Evolutionary conservation across 306 rosid species (phyloP), one percentile per base, ranked within the genome.

Genomic region (Dryas alaskensis): DNA sequence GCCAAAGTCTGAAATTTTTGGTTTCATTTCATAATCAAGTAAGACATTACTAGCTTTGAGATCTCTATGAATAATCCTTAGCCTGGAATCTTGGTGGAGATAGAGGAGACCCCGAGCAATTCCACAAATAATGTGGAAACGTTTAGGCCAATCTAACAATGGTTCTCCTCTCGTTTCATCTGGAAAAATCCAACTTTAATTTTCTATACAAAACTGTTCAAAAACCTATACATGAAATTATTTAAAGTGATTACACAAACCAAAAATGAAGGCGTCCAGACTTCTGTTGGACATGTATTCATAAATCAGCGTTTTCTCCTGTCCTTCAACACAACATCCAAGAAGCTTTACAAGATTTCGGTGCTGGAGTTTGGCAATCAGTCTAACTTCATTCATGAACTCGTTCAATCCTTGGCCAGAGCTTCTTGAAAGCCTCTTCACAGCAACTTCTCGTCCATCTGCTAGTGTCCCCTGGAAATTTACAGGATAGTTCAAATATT

Each of bases 361-460:
- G 42, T 90, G 96, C 65, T 88, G 91, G 79, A 90, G 96, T 27
- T 90, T 85, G 4, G 88, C 87, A 8, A 90, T 84, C 58, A 83
- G 75, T 52, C 9, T 50, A 9, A 88, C 87, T 86, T 90, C 93
- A 52, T 88, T 88, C 72, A 77, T 81, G 82, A 88, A 88, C 76
- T 89, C 91, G 0, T 81, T 49, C 0, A 81, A 52, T 37, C 92
- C 92, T 83, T 91, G 97, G 51, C 88, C 86, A 0, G 89, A 85
- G 7, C 76, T 47, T 5, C 31, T 76, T 48, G 89, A 73, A 47
- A 87, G 90, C 43, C 92, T 63, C 76, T 91, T 91, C 39, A 89
- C 91, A 1, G 97, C 97, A 53, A 89, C 69, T 54, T 86, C 87
- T 63, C 78, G 78, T 16, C 83, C 88, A 74, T 80, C 70, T 67